phyloP scores from a whole-genome alignment of 805 yeast genomes.

The Jamesozyma lodderae region DNA sequence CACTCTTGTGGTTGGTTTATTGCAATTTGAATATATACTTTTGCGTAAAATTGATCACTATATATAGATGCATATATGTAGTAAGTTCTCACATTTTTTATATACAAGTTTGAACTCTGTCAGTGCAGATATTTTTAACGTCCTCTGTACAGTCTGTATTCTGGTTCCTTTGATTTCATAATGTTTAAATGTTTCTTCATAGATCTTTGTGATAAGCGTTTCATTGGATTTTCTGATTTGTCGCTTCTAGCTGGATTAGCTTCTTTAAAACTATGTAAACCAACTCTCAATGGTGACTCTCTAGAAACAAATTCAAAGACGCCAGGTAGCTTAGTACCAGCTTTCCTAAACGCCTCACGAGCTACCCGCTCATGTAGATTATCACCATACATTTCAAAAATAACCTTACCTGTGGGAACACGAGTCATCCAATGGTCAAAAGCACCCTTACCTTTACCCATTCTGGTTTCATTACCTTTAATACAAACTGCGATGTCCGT shows the following conservation, averaged over 20 bases:
- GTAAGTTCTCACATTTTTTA: too few relatives aligned
- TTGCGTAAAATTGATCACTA: too few relatives aligned
- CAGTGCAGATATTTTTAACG: too few relatives aligned
- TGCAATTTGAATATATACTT: too few relatives aligned
- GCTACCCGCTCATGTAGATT: constrained; percentile 83
- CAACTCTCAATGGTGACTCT: constrained; percentile 59
- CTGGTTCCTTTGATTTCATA: constrained; percentile 40
- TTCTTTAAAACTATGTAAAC: constrained; percentile 47
- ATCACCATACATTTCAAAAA: constrained; percentile 73
- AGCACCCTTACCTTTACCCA: constrained; percentile 99
- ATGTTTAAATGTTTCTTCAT: constrained; percentile 53
- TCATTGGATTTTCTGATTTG: constrained; percentile 37
- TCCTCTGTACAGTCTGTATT: constrained; percentile 53
- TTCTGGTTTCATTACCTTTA: constrained; percentile 97
- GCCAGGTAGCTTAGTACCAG: constrained; percentile 88
- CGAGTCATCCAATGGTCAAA: constrained; percentile 96
- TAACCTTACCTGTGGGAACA: constrained; percentile 89
- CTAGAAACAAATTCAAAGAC: constrained; percentile 72
- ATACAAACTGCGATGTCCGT: constrained; percentile 86
- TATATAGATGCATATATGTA: too few relatives aligned
- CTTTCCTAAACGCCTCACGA: constrained; percentile 80
- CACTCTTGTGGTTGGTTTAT: too few relatives aligned
- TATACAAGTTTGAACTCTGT: too few relatives aligned
- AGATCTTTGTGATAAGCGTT: constrained; percentile 49
- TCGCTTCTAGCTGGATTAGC: constrained; percentile 31